Evolutionary conservation across 495 filamentous ascomycete genomes (phyloP).

Genomic region (Amorphotheca resinae): DNA sequence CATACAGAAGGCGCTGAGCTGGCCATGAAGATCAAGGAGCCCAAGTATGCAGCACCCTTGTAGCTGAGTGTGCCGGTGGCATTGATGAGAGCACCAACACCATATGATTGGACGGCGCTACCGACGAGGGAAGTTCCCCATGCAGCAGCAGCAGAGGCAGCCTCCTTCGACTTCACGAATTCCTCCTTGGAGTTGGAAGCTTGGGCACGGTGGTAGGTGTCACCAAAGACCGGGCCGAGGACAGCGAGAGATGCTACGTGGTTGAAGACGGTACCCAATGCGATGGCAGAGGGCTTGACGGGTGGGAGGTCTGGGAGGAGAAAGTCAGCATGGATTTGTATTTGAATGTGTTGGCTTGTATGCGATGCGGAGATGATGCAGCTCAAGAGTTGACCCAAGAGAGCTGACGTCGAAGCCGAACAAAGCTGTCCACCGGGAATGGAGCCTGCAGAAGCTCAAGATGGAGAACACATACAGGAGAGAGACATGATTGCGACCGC

Average conservation of each 20-base stretch:
- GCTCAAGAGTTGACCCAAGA: too few species aligned
- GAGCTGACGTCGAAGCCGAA: too few species aligned
- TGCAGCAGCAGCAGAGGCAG: constrained; percentile 71
- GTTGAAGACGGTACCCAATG: constrained; percentile 89
- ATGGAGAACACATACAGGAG: constrained; percentile 42
- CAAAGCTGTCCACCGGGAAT: too few species aligned
- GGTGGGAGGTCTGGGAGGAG: constrained; percentile 63
- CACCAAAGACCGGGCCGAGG: constrained; percentile 80
- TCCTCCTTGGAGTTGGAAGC: constrained; percentile 89
- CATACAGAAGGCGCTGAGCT: constrained; percentile 78
- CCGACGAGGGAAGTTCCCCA: constrained; percentile 86
- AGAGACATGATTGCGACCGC: constrained; percentile 39
- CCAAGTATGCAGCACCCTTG: constrained; percentile 93
- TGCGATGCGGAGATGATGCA: background rate
- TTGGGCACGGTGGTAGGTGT: constrained; percentile 90
- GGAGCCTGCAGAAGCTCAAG: too few species aligned
- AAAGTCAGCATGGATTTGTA: constrained; percentile 17
- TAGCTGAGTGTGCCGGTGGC: constrained; percentile 88
- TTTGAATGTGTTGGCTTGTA: constrained; percentile 1
- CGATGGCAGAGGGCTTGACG: constrained; percentile 96
- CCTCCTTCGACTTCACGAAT: constrained; percentile 87
- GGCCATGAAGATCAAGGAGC: constrained; percentile 81
- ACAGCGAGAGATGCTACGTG: constrained; percentile 73
- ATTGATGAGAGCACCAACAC: constrained; percentile 90
- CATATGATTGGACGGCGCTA: constrained; percentile 84